Percentiles rank a stretch among this genome's conserved stretches.
These are phyloP conservation scores for Stevia rebaudiana DNA, from an alignment of 140 eudicot species.

Conservation along the genomic window DNA sequence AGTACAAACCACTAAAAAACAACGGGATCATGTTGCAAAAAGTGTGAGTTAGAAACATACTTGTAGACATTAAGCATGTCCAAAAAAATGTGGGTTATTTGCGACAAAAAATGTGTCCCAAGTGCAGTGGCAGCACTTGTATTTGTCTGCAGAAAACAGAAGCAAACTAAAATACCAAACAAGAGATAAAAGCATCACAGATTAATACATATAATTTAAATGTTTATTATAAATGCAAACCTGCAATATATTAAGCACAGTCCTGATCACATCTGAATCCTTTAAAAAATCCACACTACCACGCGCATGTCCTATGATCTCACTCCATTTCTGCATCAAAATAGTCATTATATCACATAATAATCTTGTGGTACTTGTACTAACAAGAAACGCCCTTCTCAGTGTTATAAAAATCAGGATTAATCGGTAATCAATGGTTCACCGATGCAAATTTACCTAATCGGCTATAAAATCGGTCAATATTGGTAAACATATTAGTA, in stretches of 20 bases:
- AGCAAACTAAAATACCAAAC: background rate
- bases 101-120: constrained; percentile 82
- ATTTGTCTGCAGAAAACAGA: constrained; percentile 61
- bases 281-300: constrained; percentile 74
- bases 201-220: background rate
- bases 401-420: too few species aligned
- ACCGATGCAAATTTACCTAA: too few species aligned
- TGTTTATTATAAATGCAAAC: constrained; percentile 27
- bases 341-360: constrained; percentile 16
- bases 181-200: background rate
- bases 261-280: constrained; percentile 76
- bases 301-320: constrained; percentile 94
- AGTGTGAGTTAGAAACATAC: constrained; percentile 33
- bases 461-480: too few species aligned
- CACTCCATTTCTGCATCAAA: constrained; percentile 84
- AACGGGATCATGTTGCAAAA: background rate
- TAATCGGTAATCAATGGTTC: too few species aligned
- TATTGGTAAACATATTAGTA: too few species aligned
- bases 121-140: constrained; percentile 90
- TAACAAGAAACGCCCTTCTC: too few species aligned
- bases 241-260: constrained; percentile 93
- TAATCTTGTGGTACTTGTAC: background rate
- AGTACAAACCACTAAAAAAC: background rate
- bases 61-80: constrained; percentile 98
- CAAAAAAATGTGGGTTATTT: constrained; percentile 70